Evolutionary conservation across 805 yeast genomes (phyloP), one percentile per base, ranked within the genome.

Genomic region (Wickerhamiella sorbophila): DNA sequence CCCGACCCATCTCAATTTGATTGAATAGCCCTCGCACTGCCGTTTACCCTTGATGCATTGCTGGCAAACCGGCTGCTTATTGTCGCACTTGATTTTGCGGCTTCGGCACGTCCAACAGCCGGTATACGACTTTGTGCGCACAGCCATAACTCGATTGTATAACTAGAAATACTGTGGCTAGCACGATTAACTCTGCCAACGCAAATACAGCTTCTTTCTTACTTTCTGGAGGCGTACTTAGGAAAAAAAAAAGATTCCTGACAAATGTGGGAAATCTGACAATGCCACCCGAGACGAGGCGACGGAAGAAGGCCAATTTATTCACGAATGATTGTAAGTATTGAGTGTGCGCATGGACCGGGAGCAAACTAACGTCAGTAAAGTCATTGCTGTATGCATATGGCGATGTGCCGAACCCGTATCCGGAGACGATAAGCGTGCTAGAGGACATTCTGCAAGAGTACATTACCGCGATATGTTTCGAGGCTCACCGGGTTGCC

Each of bases 81-180:
- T 63, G 56, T 84, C 94, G 59, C 95, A 86, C 44, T 81, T 76
- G 38, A 85, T 77, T 58, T 84, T 81, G 36, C 95, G 60, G 14
- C 77, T 64, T 35, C 95, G 68, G 53, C 95, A 85, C 0, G 94
- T 82, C 66, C 83, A 83, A 56, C 95, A 86, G 1, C 95, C 95
- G 0, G 82, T 76, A 54, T 83, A 85, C 0, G 91, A 77, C 55
- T 85, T 86, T 6, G 73, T 71, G 44, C 77, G 61, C 46, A 60
- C 66, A 31, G 57, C 49, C 52, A 51, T 48, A 21, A 38, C 44
- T 39, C 18, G 16, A 42, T 15, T n/a, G n/a, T n/a, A n/a, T n/a
- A n/a, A n/a, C n/a, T n/a, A n/a, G n/a, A n/a, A n/a, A n/a, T n/a
- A 37, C 10, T 12, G 16, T 10, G 15, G 10, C 34, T 31, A 10